Base-by-base conservation (phyloP, 345 rosid species). In the Eucalyptus paniculata region DNA sequence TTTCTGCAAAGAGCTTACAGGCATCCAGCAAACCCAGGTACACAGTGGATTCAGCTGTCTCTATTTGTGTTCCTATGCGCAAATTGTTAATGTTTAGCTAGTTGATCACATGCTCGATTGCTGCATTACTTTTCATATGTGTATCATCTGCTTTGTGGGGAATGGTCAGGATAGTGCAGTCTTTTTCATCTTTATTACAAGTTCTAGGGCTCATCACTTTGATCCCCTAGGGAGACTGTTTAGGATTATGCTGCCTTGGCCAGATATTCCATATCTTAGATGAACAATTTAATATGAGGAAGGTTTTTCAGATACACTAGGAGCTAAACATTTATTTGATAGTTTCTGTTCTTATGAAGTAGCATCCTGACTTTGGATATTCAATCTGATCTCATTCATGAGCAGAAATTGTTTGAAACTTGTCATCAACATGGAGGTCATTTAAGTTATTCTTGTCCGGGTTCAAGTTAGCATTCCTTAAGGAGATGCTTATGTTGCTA, bases 1-100 rank as follows among this genome's bases (percentile, higher is more conserved):
- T 87, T 94, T 93, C 92, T 94, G 93, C 92, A 94, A 93, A 91
- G 95, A 93, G 90, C 92, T 93, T 69, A 93, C 94, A 51, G 94
- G 95, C 65, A 93, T 94, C 89, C 92, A 94, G 88, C 94, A 94
- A 88, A 90, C 86, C 69, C 94, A 94, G 94, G 95, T 93, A 86
- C 50, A 86, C 45, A 21, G 86, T 60, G 9, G 86, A n/a, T 88
- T 67, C 56, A 11, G 85, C 47, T 40, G 85, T 44, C 85, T 40
- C 85, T 77, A 77, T 77, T 40, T 12, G 9, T 23, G 42, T 77
- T 77, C 85, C 30, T 77, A 21, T 77, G 30, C 30, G 3, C 85
- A 40, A 40, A 21, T 77, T 40, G 47, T 40, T 77, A 40, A 77
- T 77, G 47, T 77, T 77, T 77, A 40, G 85, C 47, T 77, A 40